Percentiles rank a stretch among this genome's conserved stretches.
These are phyloP conservation scores for Elongisporangium senticosum DNA, from an alignment of 352 stramenopile genomes.

Conservation along the genomic window DNA sequence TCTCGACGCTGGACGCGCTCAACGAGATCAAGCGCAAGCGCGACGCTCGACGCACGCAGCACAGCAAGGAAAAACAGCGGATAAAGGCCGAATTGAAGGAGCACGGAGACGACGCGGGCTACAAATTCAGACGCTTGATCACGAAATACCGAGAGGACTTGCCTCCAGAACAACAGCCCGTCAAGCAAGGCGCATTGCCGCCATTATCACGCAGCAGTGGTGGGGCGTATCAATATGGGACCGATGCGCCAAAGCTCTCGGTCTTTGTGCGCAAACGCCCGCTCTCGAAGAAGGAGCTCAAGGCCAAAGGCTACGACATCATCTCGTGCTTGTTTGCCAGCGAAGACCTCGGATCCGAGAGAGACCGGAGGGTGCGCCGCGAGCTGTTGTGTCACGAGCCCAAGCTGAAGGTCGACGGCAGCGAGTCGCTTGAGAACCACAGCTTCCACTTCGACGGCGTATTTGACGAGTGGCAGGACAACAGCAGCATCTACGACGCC, in stretches of 20 bases:
- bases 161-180: slow-evolving; percentile 19
- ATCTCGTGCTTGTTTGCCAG: slow-evolving; percentile 37
- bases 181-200: slow-evolving; percentile 3
- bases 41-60: slow-evolving; percentile 42
- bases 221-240: not conserved
- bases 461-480: slow-evolving; percentile 91
- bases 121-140: slow-evolving; percentile 73
- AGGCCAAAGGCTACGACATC: slow-evolving; percentile 63
- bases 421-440: slow-evolving; percentile 64
- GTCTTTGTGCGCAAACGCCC: slow-evolving; percentile 72
- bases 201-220: not conserved
- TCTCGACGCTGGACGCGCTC: slow-evolving; percentile 44
- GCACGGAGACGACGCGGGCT: slow-evolving; percentile 64
- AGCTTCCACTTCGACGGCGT: slow-evolving; percentile 72
- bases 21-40: slow-evolving; percentile 71
- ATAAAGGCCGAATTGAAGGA: slow-evolving; percentile 54
- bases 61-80: slow-evolving; percentile 63
- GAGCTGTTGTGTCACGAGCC: slow-evolving; percentile 69
- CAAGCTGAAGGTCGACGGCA: slow-evolving; percentile 69
- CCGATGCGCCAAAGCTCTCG: slow-evolving; percentile 26
- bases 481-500: slow-evolving; percentile 87
- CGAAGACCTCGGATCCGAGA: not conserved
- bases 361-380: slow-evolving; percentile 17
- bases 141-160: slow-evolving; percentile 44
- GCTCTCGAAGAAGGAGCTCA: slow-evolving; percentile 59